A percentile compares a stretch with the other conserved stretches of the same genome.
Conservation (phyloP, 2,329 filamentous ascomycete species). For the Allantophomopsis lycopodina region DNA sequence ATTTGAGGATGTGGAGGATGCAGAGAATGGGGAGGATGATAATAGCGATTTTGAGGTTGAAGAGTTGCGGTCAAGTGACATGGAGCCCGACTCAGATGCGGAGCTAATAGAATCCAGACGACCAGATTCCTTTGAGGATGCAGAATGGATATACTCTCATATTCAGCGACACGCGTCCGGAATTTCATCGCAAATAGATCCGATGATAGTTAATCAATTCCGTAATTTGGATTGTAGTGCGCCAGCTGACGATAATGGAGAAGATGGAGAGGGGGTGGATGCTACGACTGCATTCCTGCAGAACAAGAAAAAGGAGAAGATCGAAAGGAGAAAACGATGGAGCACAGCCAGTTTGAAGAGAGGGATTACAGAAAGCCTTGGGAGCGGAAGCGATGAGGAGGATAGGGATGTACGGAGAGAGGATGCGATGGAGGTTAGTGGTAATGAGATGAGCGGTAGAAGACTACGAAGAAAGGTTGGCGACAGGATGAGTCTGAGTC, state of each 20-base stretch:
- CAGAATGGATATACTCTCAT: slow-evolving; percentile 12
- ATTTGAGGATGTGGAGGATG: no score
- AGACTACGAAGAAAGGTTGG: slow-evolving; percentile 17
- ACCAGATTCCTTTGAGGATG: slow-evolving; percentile 19
- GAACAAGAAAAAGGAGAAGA: slow-evolving; percentile 4
- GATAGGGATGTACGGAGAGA: slow-evolving; percentile 15
- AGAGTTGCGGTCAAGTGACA: slow-evolving; percentile 15
- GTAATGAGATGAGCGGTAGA: slow-evolving; percentile 11
- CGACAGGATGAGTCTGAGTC: slow-evolving; percentile 16
- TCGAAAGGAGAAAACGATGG: slow-evolving; percentile 5
- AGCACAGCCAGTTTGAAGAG: slow-evolving; percentile 16
- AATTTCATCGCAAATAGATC: no score
- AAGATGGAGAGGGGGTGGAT: slow-evolving; percentile 13
- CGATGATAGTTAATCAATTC: no score
- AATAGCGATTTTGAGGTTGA: slow-evolving; percentile 17
- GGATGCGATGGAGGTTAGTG: slow-evolving; percentile 15
- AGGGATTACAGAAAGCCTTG: slow-evolving; percentile 17
- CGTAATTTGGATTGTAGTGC: no score
- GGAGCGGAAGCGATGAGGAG: slow-evolving; percentile 19
- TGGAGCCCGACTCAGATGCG: slow-evolving; percentile 8
- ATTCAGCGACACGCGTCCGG: no score
- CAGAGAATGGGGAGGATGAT: no score
- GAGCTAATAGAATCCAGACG: no score
- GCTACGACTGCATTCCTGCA: slow-evolving; percentile 10
- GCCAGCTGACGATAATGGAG: slow-evolving; percentile 3